Evolutionary conservation across 192 early-diverging fungal genomes (phyloP).

Genomic region (Dimargaris cristalligena): DNA sequence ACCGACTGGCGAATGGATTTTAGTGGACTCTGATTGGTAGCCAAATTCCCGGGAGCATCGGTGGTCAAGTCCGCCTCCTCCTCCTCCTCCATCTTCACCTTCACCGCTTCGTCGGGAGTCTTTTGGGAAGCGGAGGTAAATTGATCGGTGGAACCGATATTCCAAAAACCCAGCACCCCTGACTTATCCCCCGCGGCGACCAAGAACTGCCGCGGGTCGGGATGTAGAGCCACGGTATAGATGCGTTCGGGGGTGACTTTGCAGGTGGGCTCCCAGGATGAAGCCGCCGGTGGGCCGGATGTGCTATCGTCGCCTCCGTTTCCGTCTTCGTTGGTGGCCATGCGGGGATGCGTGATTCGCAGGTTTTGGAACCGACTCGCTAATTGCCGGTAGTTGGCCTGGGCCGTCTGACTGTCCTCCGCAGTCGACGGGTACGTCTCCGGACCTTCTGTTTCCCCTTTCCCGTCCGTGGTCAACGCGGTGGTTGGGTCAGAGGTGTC

Average conservation of each 20-base stretch:
- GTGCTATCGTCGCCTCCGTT: constrained; percentile 12
- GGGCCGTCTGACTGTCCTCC: no score
- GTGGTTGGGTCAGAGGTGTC: no score
- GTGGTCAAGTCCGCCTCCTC: no score
- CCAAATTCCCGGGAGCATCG: no score
- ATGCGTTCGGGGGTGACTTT: constrained; percentile 31
- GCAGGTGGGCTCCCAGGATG: constrained; percentile 20
- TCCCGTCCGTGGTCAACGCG: no score
- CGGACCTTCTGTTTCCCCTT: no score
- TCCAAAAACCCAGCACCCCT: constrained; percentile 41
- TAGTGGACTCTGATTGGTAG: background rate
- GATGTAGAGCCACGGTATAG: constrained; percentile 34
- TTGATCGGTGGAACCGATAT: constrained; percentile 20
- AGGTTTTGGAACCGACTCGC: constrained; percentile 11
- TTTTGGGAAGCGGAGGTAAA: background rate
- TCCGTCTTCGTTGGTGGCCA: constrained; percentile 15
- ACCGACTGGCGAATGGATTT: constrained; percentile 13
- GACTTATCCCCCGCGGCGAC: constrained; percentile 29
- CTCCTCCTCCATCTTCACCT: background rate
- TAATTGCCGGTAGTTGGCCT: constrained; percentile 1
- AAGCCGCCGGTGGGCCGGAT: no score
- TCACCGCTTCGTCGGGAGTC: background rate
- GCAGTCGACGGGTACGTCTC: no score
- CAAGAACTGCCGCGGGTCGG: constrained; percentile 31
- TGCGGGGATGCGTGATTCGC: no score